Evolutionary conservation across 2,329 filamentous ascomycete species (phyloP), one percentile per base, ranked within the genome.

Genomic region (Aspergillus tamarii): DNA sequence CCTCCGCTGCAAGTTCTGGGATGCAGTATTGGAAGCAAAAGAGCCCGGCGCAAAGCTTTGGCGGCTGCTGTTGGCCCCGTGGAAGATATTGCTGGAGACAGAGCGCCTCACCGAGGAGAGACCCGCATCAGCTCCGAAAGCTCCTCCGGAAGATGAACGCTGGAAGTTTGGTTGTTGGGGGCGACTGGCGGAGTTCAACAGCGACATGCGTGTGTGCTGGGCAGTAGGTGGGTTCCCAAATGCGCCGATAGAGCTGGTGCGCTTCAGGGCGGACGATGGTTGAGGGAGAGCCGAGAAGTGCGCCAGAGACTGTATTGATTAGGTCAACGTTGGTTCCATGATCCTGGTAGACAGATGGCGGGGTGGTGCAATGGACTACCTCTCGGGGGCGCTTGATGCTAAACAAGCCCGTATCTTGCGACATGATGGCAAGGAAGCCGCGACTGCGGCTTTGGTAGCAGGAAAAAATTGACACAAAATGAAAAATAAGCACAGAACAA

Each of bases 231-330:
- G 83, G 73, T 86, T 85, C 64, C 87, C 85, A 72, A 88, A 84
- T 74, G 88, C 88, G 67, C 88, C 88, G 70, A 88, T 89, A 14
- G 93, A 94, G 74, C 89, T 95, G 34, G 92, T 91, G 77, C 95
- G 92, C 83, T 99, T 99, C 86, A 99, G 90, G 46, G 93, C 92
- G 46, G 94, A 98, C 32, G 91, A 87, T 10, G 95, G 94, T 81
- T 96, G 93, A 23, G 95, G 95, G 67, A 99, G 92, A 26, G 88
- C 88, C 23, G 91, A 91, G 78, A 93, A 94, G 77, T 89, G 62
- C 12, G 63, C 55, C 41, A 58, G 56, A 60, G 52, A 61, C 43
- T 70, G 60, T 60, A 69, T 72, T 62, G 73, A 60, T 54, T 36
- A 10, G 34, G 32, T 36, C 41, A 53, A 61, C 30, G 10, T 19